Base-by-base conservation (phyloP, 2,329 filamentous ascomycete species). In the Fusarium sp. region DNA sequence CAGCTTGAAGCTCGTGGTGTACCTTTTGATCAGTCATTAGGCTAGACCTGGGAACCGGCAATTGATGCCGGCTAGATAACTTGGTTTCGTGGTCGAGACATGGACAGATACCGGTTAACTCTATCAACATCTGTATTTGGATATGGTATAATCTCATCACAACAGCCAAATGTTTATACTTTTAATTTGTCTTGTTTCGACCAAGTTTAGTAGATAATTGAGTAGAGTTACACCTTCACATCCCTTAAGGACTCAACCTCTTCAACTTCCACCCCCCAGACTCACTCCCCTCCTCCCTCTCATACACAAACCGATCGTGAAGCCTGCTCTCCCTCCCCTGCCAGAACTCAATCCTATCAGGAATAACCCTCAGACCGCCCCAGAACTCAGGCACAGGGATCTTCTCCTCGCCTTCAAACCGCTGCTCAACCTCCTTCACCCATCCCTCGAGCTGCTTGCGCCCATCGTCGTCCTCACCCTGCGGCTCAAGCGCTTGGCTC, bases 341-440 rank as follows among this genome's bases (percentile, higher is more conserved):
- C 89, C 96, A 99, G 77, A 99, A 99, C 85, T 99, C 96, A 47
- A 99, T 86, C 72, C 88, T 87, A 75, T 94, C 91, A 1, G 96
- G 95, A 67, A 94, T 85, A 62, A 99, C 86, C 71, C 95, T 88
- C 77, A 97, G 77, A 0, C 96, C 96, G 28, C 96, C 96, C 96
- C 96, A 99, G 77, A 97, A 97, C 11, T 92, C 90, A 6, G 96
- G 96, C 48, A 97, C 89, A 2, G 94, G 94, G 68, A 99, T 97
- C 56, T 91, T 80, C 26, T 97, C 91, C 67, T 86, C 74, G 3
- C 88, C 92, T 40, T 89, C 85, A 76, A 97, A 99, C 70, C 82
- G 85, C 77, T 86, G 81, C 82, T 97, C 92, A 34, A 89, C 85
- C 73, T 97, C 93, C 67, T 83, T 83, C 1, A 98, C 94, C 83